These are phyloP conservation scores for Thermothielavioides terrestris DNA, from an alignment of 495 filamentous ascomycete species.

Conservation along the genomic window DNA sequence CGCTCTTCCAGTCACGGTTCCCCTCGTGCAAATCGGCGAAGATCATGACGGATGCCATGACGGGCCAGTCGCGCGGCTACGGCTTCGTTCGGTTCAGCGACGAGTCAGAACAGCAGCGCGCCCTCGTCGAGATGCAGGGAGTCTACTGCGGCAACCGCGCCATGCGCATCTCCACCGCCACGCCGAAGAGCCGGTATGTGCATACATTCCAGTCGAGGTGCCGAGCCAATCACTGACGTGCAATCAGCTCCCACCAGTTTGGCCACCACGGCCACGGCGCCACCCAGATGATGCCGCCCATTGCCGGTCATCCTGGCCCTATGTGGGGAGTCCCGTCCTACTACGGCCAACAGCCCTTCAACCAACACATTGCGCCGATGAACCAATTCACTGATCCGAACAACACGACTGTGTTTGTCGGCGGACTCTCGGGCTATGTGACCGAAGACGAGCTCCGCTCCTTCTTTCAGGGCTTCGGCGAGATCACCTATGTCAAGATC, in stretches of 20 bases:
- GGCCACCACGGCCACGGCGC: conserved; percentile 23
- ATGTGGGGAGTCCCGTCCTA: conserved; percentile 34
- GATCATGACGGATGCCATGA: conserved; percentile 99
- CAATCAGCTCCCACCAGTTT: conserved; percentile 31
- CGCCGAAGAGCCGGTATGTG: conserved; percentile 68
- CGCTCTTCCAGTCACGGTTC: conserved; percentile 92
- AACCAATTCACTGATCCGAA: conserved; percentile 99
- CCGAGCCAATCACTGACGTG: neutral
- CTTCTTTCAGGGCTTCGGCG: conserved; percentile 99
- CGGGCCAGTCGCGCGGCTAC: conserved; percentile 94
- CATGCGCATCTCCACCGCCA: conserved; percentile 98
- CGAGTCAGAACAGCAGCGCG: conserved; percentile 89
- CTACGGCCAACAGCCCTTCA: conserved; percentile 25
- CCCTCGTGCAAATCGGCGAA: conserved; percentile 98
- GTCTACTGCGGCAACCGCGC: conserved; percentile 98
- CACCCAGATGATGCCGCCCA: conserved; percentile 32
- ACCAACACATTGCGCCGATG: conserved; percentile 67
- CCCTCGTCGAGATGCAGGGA: conserved; percentile 95
- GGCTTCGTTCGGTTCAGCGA: conserved; percentile 96
- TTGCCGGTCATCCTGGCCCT: conserved; percentile 27
- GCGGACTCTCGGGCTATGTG: conserved; percentile 94
- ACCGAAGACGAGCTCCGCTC: conserved; percentile 98
- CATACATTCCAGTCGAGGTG: neutral
- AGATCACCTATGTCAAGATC: conserved; percentile 99
- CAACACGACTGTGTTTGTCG: conserved; percentile 99